Evolutionary conservation across 2,329 filamentous ascomycete genomes (phyloP).

Genomic region (Leptographium galeiforme): DNA sequence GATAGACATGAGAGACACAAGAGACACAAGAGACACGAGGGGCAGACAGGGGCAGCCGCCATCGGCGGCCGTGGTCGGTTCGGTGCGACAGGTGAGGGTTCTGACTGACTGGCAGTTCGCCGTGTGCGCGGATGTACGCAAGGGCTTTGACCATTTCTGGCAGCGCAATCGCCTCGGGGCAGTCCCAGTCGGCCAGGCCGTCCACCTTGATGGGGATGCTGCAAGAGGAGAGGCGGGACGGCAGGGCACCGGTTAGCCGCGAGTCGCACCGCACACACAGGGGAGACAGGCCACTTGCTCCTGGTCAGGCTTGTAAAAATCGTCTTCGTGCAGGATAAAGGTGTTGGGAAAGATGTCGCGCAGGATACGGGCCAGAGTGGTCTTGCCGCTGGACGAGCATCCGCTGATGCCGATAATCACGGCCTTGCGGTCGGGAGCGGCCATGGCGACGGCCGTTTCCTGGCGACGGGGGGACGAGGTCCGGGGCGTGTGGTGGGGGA

Average conservation of each 20-base stretch:
- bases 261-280: not conserved
- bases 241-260: not conserved
- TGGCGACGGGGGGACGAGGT: not conserved
- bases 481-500: no score
- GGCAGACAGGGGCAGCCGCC: not conserved
- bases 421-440: constrained; percentile 24
- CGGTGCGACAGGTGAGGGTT: constrained; percentile 13
- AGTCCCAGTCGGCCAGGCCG: constrained; percentile 82
- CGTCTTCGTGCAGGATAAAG: constrained; percentile 87
- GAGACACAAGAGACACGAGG: not conserved
- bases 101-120: constrained; percentile 45
- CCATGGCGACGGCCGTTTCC: constrained; percentile 3
- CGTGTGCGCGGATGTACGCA: constrained; percentile 54
- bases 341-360: constrained; percentile 65
- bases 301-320: constrained; percentile 78
- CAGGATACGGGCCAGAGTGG: constrained; percentile 75
- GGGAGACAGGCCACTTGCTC: constrained; percentile 34
- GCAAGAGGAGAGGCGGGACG: no score
- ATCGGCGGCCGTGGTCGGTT: constrained; percentile 15
- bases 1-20: not conserved
- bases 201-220: constrained; percentile 40
- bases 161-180: constrained; percentile 63
- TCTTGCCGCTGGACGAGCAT: constrained; percentile 88
- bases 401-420: constrained; percentile 74
- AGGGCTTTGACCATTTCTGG: constrained; percentile 54